Evolutionary conservation across 371 early-diverging fungal genomes (phyloP).

Genomic region (Mucor irregularis): DNA sequence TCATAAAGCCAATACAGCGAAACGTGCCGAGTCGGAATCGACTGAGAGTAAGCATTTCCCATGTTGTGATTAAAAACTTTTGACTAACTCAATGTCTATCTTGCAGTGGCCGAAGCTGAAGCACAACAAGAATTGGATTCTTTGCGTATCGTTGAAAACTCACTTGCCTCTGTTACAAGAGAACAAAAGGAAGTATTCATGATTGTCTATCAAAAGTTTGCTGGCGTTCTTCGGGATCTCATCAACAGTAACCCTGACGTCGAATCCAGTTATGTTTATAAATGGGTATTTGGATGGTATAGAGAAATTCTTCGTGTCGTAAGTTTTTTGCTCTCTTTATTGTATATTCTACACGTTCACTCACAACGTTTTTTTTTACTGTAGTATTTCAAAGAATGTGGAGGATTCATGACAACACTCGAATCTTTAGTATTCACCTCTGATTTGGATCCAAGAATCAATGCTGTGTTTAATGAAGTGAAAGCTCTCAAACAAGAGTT

Average conservation of each 20-base stretch:
- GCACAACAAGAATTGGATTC: conserved; percentile 55
- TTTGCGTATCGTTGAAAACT: conserved; percentile 61
- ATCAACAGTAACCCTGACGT: conserved; percentile 40
- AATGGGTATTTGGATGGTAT: conserved; percentile 84
- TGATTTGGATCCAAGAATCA: conserved; percentile 57
- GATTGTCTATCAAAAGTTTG: conserved; percentile 73
- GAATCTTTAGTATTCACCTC: conserved; percentile 73
- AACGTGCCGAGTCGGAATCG: conserved; percentile 23
- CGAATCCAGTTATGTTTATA: conserved; percentile 53
- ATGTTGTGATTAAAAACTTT: neutral
- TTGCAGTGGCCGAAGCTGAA: conserved; percentile 43
- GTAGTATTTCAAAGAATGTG: conserved; percentile 68
- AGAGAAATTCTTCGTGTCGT: conserved; percentile 74
- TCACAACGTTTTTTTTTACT: neutral
- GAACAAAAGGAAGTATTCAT: conserved; percentile 87
- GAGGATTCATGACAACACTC: conserved; percentile 60
- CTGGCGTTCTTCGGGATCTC: conserved; percentile 53
- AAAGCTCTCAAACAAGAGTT: conserved; percentile 35
- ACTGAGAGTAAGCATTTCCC: conserved; percentile 36
- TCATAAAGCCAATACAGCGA: conserved; percentile 39
- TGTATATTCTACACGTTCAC: no score
- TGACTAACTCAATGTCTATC: neutral
- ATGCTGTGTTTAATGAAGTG: conserved; percentile 59
- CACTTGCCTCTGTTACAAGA: conserved; percentile 64
- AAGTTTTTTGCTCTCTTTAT: conserved; percentile 1